These are phyloP conservation scores for Solanum chmielewskii DNA, from an alignment of 257 asterid genomes.

Conservation along the genomic window DNA sequence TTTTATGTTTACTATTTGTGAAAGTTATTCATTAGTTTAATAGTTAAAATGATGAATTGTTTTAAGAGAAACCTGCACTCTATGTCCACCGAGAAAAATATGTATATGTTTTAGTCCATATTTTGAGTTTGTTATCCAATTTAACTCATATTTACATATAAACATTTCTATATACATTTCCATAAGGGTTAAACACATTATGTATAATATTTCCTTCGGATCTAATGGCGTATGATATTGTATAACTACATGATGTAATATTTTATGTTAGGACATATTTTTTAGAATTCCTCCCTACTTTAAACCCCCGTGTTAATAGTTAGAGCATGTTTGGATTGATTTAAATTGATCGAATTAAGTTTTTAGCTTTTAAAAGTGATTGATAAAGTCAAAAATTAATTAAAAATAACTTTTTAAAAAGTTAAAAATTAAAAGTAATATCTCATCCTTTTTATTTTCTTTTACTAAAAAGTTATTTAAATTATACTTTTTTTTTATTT, in stretches of 20 bases:
- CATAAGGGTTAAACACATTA: not conserved
- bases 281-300: not conserved
- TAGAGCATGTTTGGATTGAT: too few species aligned
- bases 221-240: not conserved
- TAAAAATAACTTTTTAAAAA: too few species aligned
- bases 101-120: not conserved
- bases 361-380: too few species aligned
- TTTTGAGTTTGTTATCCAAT: not conserved
- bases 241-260: not conserved
- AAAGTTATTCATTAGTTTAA: not conserved
- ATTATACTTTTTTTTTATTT: too few species aligned
- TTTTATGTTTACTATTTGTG: too few species aligned
- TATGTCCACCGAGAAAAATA: not conserved
- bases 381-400: too few species aligned
- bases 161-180: not conserved
- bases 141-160: not conserved
- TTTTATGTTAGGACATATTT: too few species aligned
- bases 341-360: accelerated
- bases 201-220: not conserved
- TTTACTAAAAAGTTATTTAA: too few species aligned
- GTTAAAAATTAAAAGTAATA: too few species aligned
- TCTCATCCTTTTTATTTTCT: too few species aligned
- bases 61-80: accelerated
- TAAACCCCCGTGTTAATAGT: too few species aligned
- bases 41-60: not conserved